These are phyloP conservation scores for Priceomyces castillae DNA, from an alignment of 805 yeast species.

Conservation along the genomic window DNA sequence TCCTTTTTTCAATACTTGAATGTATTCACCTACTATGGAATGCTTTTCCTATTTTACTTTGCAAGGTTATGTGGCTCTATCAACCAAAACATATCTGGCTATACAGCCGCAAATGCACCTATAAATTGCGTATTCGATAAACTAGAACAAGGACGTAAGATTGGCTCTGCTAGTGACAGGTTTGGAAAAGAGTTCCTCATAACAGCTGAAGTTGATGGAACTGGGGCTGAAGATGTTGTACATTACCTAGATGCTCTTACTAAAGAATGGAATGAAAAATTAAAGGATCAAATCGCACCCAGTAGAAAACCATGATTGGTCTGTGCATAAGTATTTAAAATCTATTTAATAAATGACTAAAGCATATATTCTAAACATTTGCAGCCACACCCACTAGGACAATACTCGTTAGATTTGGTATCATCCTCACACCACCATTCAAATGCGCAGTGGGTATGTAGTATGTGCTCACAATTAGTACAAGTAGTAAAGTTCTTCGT, in stretches of 20 bases:
- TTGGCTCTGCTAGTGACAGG: constrained; percentile 68
- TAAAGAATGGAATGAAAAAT: constrained; percentile 68
- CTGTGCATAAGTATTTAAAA: neutral
- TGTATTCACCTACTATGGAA: constrained; percentile 76
- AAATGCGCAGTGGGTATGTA: constrained; percentile 76
- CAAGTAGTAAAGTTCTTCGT: constrained; percentile 65
- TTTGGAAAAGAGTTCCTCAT: constrained; percentile 66
- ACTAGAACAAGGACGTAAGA: constrained; percentile 51
- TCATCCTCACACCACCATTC: constrained; percentile 65
- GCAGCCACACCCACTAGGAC: constrained; percentile 89
- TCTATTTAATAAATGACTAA: constrained; percentile 1
- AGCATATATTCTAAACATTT: constrained; percentile 44
- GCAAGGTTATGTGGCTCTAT: constrained; percentile 82
- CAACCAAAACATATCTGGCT: constrained; percentile 87
- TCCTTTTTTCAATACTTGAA: constrained; percentile 77
- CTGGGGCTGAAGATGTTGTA: constrained; percentile 68
- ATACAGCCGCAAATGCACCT: constrained; percentile 87
- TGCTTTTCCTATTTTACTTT: constrained; percentile 78
- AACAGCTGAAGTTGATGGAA: constrained; percentile 52
- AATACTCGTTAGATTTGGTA: constrained; percentile 35
- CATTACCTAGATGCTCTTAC: constrained; percentile 56
- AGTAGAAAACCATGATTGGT: constrained; percentile 31
- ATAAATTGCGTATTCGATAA: constrained; percentile 50
- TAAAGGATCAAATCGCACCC: constrained; percentile 69
- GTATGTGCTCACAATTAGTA: constrained; percentile 69